These are phyloP conservation scores for Fimicolochytrium jonesii DNA, from an alignment of 192 early-diverging fungal genomes.

Conservation along the genomic window DNA sequence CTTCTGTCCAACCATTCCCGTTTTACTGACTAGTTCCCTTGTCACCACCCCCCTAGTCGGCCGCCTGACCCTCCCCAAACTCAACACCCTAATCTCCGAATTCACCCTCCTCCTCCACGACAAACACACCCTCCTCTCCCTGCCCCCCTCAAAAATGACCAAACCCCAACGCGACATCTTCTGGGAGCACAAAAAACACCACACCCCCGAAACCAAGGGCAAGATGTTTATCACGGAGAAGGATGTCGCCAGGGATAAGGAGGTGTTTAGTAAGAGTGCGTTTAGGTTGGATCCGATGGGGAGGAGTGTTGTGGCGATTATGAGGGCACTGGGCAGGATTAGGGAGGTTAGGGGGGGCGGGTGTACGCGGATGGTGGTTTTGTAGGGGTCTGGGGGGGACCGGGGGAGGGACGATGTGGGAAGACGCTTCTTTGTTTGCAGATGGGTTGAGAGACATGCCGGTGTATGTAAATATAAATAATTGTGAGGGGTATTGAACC, in stretches of 20 bases:
- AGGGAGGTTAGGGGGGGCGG: conserved; percentile 49
- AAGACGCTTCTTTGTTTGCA: too few species aligned
- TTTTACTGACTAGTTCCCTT: background rate
- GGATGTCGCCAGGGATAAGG: conserved; percentile 28
- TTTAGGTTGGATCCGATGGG: conserved; percentile 41
- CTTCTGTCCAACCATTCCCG: background rate
- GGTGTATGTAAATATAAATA: too few species aligned
- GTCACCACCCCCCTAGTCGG: conserved; percentile 18
- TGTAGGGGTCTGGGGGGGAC: too few species aligned
- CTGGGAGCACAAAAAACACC: conserved; percentile 42
- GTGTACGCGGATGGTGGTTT: conserved; percentile 41
- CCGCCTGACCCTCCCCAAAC: conserved; percentile 30
- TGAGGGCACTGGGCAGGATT: conserved; percentile 38
- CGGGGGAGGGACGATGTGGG: too few species aligned
- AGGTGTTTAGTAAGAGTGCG: background rate
- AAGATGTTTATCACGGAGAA: conserved; percentile 43
- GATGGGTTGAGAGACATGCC: too few species aligned
- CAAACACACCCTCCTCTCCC: conserved; percentile 32
- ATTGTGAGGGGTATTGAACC: too few species aligned
- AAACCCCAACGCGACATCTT: conserved; percentile 38
- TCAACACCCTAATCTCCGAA: conserved; percentile 36
- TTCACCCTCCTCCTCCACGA: conserved; percentile 35
- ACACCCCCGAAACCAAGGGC: conserved; percentile 38
- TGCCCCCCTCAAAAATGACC: conserved; percentile 41
- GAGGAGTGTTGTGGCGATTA: conserved; percentile 32